Conservation (phyloP, 208 protist genomes). For the Porcisia deanei region DNA sequence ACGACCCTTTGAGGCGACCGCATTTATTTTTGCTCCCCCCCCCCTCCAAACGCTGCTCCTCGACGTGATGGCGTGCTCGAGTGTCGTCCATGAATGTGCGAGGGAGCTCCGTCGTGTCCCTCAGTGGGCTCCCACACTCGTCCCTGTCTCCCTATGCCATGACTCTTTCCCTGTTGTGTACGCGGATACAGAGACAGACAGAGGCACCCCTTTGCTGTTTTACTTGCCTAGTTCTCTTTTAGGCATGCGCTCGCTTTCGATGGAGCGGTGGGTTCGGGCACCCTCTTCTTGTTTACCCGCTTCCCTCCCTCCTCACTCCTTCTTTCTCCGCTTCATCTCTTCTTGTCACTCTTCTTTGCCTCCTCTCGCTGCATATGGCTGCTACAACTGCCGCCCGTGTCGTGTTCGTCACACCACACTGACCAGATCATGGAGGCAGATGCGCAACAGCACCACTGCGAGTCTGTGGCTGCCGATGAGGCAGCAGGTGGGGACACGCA, state of each 20-base stretch:
- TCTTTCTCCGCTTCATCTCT: neutral
- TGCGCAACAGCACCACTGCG: constrained; percentile 4
- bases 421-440: constrained; percentile 2
- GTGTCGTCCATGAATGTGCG: neutral
- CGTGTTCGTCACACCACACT: neutral
- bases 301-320: neutral
- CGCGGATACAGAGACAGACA: neutral
- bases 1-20: neutral
- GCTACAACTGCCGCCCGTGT: neutral
- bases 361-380: neutral
- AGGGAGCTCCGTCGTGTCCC: neutral
- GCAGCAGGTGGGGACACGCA: neutral
- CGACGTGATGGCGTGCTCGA: neutral
- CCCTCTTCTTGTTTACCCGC: neutral
- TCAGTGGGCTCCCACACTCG: neutral
- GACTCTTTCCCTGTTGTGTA: neutral
- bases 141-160: neutral
- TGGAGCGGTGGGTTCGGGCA: neutral
- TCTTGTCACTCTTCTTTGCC: neutral
- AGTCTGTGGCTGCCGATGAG: neutral
- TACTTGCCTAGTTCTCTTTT: too few relatives aligned
- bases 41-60: neutral
- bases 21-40: neutral
- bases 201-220: neutral
- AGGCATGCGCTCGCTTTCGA: neutral